Conservation (phyloP, 768 basidiomycete genomes). For the Mycena venus region DNA sequence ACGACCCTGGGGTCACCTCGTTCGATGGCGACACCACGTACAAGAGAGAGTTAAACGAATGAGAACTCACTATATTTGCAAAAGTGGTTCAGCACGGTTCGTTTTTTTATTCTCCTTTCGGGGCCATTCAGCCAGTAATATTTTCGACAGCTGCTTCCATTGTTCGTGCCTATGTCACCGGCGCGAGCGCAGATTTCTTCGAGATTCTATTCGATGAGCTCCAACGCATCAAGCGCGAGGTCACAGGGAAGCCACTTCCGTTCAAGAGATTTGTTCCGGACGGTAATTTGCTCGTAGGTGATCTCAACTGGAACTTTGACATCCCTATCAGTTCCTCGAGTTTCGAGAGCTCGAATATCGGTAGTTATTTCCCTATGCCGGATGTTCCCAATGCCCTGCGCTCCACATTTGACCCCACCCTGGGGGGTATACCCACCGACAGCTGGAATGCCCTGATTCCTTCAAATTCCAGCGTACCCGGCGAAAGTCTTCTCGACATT, state of each 20-base stretch:
- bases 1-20: conserved; percentile 7
- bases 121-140: neutral
- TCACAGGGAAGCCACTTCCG: neutral
- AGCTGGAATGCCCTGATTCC: too few species aligned
- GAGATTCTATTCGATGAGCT: neutral
- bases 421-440: too few species aligned
- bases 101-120: neutral
- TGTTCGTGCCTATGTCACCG: conserved; percentile 7
- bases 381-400: too few species aligned
- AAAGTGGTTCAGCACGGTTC: conserved; percentile 9
- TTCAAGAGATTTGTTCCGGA: neutral
- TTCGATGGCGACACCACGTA: conserved; percentile 21
- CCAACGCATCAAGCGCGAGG: neutral
- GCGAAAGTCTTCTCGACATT: too few species aligned
- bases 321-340: neutral
- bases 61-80: conserved; percentile 10
- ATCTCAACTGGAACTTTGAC: too few species aligned
- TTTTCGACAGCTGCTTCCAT: neutral
- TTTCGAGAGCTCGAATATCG: too few species aligned
- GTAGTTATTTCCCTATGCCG: too few species aligned
- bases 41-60: conserved; percentile 14
- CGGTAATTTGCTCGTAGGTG: too few species aligned
- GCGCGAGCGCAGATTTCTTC: neutral
- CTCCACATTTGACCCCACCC: too few species aligned
- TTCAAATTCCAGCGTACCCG: too few species aligned